Base-by-base conservation (phyloP, 2,329 filamentous ascomycete genomes). In the Aspergillus hortae region DNA sequence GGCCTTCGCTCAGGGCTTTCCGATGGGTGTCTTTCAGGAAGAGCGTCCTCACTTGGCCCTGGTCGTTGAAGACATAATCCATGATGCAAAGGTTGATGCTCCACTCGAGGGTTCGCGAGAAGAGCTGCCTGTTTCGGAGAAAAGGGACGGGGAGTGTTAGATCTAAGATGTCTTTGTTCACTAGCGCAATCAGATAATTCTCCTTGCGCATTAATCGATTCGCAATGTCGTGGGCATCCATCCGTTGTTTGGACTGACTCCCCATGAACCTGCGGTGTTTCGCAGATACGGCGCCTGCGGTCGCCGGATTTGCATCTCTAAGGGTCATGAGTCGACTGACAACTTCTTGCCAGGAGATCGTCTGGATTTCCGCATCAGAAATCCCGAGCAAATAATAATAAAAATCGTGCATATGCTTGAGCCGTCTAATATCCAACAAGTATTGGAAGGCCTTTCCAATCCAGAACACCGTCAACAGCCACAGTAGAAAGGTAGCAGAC, bases 201-300 rank as follows among this genome's bases (percentile, higher is more conserved):
- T 96, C 92, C 65, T 90, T 88, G 53, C 94, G 87, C 94, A 99
- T 97, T 43, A 99, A 75, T 30, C 94, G 85, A 66, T 97, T 99
- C 6, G 94, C 94, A 68, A 99, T 97, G 65, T 96, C 94, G 63
- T 96, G 90, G 10, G 94, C 94, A 71, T 96, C 94, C 61, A 99
- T 86, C 56, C 92, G 83, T 72, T 97, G 90, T 69, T 96, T 95
- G 19, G 90, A 95, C 66, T 95, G 90, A 53, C 86, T 91, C 43
- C 89, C 88, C 56, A 92, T 79, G 53, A 82, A 83, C 57, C 79
- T 81, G 54, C 82, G 79, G 58, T 81, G 80, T 55, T 77, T 74
- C 10, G 81, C 75, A n/a, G 80, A 80, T 14, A 85, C 74, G 15
- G 80, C 81, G 6, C 80, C 77, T 1, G 83, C 83, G n/a, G 92